Evolutionary conservation across 148 eudicot species (phyloP), one percentile per base, ranked within the genome.

Genomic region (Simmondsia chinensis): DNA sequence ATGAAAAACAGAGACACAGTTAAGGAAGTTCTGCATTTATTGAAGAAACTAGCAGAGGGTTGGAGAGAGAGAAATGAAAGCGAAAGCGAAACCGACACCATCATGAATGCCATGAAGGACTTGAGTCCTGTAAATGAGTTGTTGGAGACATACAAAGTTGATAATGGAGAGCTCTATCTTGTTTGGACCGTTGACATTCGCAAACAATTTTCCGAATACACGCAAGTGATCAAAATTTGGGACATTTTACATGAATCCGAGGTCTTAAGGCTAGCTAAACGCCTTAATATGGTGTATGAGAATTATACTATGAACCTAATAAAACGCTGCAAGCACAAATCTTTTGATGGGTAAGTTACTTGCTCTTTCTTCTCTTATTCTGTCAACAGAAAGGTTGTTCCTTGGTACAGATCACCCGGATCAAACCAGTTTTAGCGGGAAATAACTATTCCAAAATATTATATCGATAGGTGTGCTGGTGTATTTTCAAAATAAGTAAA

Each of bases 161-260:
- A 61, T 34, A n/a, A n/a, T n/a, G 34, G 43, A 31, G 9, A 11
- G 11, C 28, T 64, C 3, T 22, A 46, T 32, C 57, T 74, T 17
- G 40, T 57, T 30, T 69, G 74, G 79, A 57, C 61, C 1, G 19
- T 69, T 0, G 72, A 61, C 30, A 39, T 72, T 15, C 21, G 37
- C 5, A 44, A 15, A 26, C 67, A 65, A 43, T 48, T 51, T n/a
- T 53, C 64, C 1, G 9, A 26, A 14, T 46, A 56, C 51, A 35
- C 43, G 9, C 78, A 76, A 36, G 72, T 62, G 32, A 38, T 76
- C 15, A 65, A 48, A 49, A 32, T 65, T 20, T 65, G 65, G 72
- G 66, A 69, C 35, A 11, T 76, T n/a, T 11, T 57, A 34, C 61
- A 66, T 1, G 14, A 2, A n/a, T 25, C 59, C 1, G 42, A 51